Base-by-base conservation (phyloP, 2,329 filamentous ascomycete species). In the Arthrobotrys conoides region DNA sequence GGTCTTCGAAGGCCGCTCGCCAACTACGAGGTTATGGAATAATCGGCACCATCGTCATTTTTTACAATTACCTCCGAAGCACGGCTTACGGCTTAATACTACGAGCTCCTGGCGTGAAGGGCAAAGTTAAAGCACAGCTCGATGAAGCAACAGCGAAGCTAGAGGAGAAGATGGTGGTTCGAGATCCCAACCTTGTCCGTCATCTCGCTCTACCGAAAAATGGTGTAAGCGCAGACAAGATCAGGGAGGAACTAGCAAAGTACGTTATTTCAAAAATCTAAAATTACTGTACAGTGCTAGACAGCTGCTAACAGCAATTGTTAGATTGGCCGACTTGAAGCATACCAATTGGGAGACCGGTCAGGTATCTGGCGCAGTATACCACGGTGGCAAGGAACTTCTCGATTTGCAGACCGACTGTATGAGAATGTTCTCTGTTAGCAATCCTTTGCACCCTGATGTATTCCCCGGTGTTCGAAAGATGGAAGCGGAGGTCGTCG, bases 281-380 rank as follows among this genome's bases (percentile, higher is more conserved):
- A 0, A 46, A 3, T 6, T 30, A 30, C 6, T 61, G n/a, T n/a
- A n/a, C n/a, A n/a, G n/a, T 16, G 20, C 3, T n/a, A 0, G 20
- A 27, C 14, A 6, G 14, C 8, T 22, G 51, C 61, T 67, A 61
- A 55, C 16, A n/a, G 5, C 5, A 20, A 30, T 3, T 18, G 61
- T 8, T 66, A 82, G 81, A 81, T 87, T 99, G 81, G 90, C 91
- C 16, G 90, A 88, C 61, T 92, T 99, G 92, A 91, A 97, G 82
- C 96, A 98, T 85, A 97, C 94, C 1, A 89, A 92, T 80, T 99
- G 96, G 96, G 96, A 99, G 85, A 95, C 98, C 84, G 96, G 96
- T 8, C 91, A 90, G 80, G 96, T 99, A 69, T 96, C 93, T 49
- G 96, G 96, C 33, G 95, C 96, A 30, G 96, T 99, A 38, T 99